These are phyloP conservation scores for Grigorovia humatica DNA, from an alignment of 805 yeast species.

Conservation along the genomic window DNA sequence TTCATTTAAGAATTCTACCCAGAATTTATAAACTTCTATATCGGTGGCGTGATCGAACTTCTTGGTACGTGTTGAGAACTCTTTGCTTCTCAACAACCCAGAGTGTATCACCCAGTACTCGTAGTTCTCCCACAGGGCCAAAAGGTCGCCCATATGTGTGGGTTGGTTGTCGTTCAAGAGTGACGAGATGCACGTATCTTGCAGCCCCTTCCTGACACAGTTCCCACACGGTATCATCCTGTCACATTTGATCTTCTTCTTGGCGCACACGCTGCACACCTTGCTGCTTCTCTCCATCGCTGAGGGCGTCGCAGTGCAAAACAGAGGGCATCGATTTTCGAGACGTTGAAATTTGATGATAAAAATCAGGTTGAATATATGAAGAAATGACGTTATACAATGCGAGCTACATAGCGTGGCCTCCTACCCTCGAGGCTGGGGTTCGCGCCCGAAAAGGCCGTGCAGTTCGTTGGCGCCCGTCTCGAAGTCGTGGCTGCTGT, in stretches of 20 bases:
- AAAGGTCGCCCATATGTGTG: constrained; percentile 8
- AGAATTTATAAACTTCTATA: constrained; percentile 8
- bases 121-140: constrained; percentile 23
- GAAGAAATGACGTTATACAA: too few species aligned
- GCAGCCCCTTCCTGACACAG: constrained; percentile 23
- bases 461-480: constrained; percentile 32
- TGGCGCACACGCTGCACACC: constrained; percentile 20
- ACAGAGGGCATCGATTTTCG: not conserved
- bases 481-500: constrained; percentile 32
- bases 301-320: too few species aligned
- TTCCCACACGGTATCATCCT: constrained; percentile 25
- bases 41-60: constrained; percentile 3
- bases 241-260: constrained; percentile 27
- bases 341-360: not conserved
- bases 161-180: not conserved
- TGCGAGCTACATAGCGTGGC: too few species aligned
- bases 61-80: constrained; percentile 3
- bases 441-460: too few species aligned
- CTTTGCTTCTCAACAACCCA: constrained; percentile 16
- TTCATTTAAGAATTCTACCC: constrained; percentile 9
- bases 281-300: constrained; percentile 2
- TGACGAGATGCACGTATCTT: constrained; percentile 14
- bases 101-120: constrained; percentile 20
- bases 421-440: too few species aligned
- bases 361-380: too few species aligned